These are phyloP conservation scores for Daldinia childiae DNA, from an alignment of 495 filamentous ascomycete species.

Conservation along the genomic window DNA sequence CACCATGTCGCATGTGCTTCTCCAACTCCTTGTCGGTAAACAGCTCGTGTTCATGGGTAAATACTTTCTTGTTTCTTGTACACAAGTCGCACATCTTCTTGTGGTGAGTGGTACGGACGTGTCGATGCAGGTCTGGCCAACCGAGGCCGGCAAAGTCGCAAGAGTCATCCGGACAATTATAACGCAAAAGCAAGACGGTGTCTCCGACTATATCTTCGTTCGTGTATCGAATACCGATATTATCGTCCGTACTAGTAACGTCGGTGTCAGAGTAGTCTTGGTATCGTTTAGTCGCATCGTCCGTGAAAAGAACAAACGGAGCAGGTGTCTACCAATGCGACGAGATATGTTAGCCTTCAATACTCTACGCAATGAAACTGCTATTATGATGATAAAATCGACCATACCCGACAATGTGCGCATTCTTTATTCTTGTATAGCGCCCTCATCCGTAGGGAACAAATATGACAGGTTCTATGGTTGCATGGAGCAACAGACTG, in stretches of 20 bases:
- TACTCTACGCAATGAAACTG: neutral
- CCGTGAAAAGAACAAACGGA: constrained; percentile 89
- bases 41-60: constrained; percentile 97
- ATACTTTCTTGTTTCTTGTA: constrained; percentile 94
- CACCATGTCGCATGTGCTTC: constrained; percentile 89
- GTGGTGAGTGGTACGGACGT: constrained; percentile 82
- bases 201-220: constrained; percentile 87
- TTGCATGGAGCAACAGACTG: constrained; percentile 90
- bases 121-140: constrained; percentile 93
- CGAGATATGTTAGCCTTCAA: constrained; percentile 38
- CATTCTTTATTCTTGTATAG: constrained; percentile 96
- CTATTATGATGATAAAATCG: neutral
- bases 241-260: constrained; percentile 77
- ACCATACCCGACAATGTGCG: constrained; percentile 86
- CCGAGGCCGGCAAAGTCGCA: constrained; percentile 91
- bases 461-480: constrained; percentile 95
- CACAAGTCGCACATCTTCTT: constrained; percentile 96
- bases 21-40: constrained; percentile 82
- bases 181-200: constrained; percentile 84
- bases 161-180: constrained; percentile 87
- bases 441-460: constrained; percentile 84
- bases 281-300: constrained; percentile 79
- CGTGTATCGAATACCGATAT: constrained; percentile 90
- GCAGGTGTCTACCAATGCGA: constrained; percentile 69
- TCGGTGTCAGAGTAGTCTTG: constrained; percentile 80